Evolutionary conservation across 2,329 filamentous ascomycete species (phyloP).

Genomic region (Colletotrichum sidae): DNA sequence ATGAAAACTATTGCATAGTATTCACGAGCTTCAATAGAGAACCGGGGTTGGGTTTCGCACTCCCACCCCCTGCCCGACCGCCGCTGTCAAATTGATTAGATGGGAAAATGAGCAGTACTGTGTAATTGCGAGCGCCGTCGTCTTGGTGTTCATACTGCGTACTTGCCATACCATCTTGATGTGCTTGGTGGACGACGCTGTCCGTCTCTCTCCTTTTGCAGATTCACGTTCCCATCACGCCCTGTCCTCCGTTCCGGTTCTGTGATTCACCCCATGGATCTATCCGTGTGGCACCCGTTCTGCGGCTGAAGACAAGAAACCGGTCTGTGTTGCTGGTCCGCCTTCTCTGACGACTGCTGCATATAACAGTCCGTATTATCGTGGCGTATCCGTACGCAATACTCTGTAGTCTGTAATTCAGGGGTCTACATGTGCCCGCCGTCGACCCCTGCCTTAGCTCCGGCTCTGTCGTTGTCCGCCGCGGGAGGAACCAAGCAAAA

Average conservation of each 20-base stretch:
- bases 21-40: slow-evolving; percentile 21
- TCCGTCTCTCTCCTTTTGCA: background rate
- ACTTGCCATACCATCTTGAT: no score
- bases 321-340: background rate
- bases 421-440: slow-evolving; percentile 19
- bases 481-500: slow-evolving; percentile 20
- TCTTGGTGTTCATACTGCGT: background rate
- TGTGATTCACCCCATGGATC: no score
- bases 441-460: slow-evolving; percentile 35
- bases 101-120: slow-evolving; percentile 7
- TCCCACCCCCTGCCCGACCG: slow-evolving; percentile 19
- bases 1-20: background rate
- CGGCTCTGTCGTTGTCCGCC: slow-evolving; percentile 24
- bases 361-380: background rate
- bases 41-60: slow-evolving; percentile 22
- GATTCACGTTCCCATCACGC: background rate
- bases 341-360: background rate
- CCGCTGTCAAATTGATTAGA: slow-evolving; percentile 25
- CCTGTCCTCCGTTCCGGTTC: background rate
- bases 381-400: no score
- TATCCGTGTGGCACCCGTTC: slow-evolving; percentile 12
- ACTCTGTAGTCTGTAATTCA: slow-evolving; percentile 11
- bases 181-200: background rate
- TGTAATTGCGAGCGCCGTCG: slow-evolving; percentile 1
- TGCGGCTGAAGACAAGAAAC: background rate